Conservation (phyloP, 495 filamentous ascomycete genomes). For the Penicillium psychrofluorescens region DNA sequence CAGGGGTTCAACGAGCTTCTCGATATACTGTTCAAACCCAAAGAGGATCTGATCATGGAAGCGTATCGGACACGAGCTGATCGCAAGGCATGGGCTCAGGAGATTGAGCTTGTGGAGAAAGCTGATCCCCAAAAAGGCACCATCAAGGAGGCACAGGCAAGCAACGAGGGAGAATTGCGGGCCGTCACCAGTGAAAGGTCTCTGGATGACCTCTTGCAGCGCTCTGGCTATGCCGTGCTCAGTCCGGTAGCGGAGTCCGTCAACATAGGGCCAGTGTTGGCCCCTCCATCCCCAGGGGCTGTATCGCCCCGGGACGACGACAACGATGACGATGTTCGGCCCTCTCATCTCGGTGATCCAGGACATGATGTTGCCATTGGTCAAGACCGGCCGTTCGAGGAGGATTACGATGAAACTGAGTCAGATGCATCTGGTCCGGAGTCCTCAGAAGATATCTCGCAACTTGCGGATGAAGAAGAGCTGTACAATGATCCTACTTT, state of each 20-base stretch:
- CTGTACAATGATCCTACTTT: constrained; percentile 56
- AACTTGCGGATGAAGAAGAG: constrained; percentile 5
- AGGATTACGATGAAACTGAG: constrained; percentile 10
- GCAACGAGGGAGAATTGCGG: constrained; percentile 18
- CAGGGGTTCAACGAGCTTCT: constrained; percentile 89
- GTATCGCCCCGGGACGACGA: background rate
- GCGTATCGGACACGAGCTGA: constrained; percentile 54
- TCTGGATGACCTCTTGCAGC: constrained; percentile 42
- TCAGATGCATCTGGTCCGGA: constrained; percentile 5
- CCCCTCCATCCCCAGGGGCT: constrained; percentile 12
- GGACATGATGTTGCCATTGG: constrained; percentile 8
- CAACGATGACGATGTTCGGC: constrained; percentile 17
- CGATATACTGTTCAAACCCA: constrained; percentile 71
- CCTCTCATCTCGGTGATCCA: constrained; percentile 18
- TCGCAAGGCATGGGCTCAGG: constrained; percentile 48
- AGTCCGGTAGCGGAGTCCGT: constrained; percentile 15
- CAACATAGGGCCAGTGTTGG: constrained; percentile 14
- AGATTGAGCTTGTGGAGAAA: constrained; percentile 41
- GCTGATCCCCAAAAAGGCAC: constrained; percentile 11
- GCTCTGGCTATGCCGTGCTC: constrained; percentile 41
- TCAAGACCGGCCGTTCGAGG: constrained; percentile 5
- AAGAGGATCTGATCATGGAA: constrained; percentile 71
- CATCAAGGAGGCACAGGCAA: constrained; percentile 7
- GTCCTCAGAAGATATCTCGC: constrained; percentile 7
- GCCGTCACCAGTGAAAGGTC: constrained; percentile 16